phyloP scores from a whole-genome alignment of 148 eudicot species.

The Fallopia convolvulus region DNA sequence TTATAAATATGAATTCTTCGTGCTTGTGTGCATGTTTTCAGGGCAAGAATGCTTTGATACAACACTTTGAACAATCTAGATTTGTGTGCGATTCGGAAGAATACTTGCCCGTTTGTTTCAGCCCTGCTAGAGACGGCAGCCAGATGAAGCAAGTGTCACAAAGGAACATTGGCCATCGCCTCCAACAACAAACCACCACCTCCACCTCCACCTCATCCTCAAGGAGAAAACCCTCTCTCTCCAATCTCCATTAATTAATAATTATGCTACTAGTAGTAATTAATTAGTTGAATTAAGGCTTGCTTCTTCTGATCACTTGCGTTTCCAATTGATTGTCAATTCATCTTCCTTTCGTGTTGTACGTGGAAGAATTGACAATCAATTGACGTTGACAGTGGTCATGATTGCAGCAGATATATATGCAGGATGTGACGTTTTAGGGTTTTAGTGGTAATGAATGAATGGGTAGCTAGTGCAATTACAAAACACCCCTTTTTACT shows the following conservation, averaged over 20 bases:
- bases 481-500: neutral
- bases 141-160: neutral
- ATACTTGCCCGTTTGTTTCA: constrained; percentile 38
- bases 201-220: neutral
- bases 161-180: neutral
- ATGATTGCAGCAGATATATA: neutral
- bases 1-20: too few relatives aligned
- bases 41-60: constrained; percentile 40
- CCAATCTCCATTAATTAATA: neutral
- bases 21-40: neutral
- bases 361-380: neutral
- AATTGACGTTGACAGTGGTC: neutral
- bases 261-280: too few relatives aligned
- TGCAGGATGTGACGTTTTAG: neutral
- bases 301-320: neutral
- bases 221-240: neutral
- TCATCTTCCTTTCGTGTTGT: neutral
- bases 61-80: constrained; percentile 30
- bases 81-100: constrained; percentile 41
- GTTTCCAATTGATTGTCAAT: neutral
- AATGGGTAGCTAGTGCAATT: neutral
- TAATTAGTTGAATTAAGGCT: neutral
- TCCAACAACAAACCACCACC: neutral
- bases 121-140: constrained; percentile 43
- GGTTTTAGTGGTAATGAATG: neutral